Percentiles rank a stretch among this genome's conserved stretches.
Evolutionary conservation across 345 rosid species (phyloP).

Genomic region (Sisymbrium irio): DNA sequence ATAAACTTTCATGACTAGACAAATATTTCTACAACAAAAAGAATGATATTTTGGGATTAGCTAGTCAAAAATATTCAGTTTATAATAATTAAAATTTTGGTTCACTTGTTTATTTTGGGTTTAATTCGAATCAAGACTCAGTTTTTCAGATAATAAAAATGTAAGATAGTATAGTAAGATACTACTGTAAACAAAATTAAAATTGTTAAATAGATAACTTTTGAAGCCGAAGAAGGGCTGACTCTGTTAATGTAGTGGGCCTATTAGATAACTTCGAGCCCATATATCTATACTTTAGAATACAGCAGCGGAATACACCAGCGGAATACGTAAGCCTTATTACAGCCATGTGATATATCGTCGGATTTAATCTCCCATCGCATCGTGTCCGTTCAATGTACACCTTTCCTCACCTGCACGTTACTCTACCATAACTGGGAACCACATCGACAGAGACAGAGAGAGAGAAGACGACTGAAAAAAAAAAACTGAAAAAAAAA

Average conservation of each 20-base stretch:
- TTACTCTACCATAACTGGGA: constrained; percentile 16
- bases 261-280: not conserved
- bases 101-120: no score
- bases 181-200: no score
- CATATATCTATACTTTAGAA: not conserved
- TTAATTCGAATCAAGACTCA: no score
- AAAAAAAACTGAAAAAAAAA: not conserved
- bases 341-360: not conserved
- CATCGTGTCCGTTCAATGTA: constrained; percentile 14
- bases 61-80: no score
- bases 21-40: no score
- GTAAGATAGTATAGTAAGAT: no score
- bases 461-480: not conserved
- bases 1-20: no score
- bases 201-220: no score
- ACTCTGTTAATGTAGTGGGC: not conserved
- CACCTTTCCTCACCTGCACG: constrained; percentile 16
- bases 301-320: not conserved
- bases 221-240: no score
- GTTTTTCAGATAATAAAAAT: no score
- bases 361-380: constrained; percentile 13
- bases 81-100: no score
- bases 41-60: no score
- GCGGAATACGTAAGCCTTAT: not conserved
- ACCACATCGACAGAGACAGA: constrained; percentile 12